Evolutionary conservation across 768 basidiomycete species (phyloP).

Genomic region (Leccinum truebloodii): DNA sequence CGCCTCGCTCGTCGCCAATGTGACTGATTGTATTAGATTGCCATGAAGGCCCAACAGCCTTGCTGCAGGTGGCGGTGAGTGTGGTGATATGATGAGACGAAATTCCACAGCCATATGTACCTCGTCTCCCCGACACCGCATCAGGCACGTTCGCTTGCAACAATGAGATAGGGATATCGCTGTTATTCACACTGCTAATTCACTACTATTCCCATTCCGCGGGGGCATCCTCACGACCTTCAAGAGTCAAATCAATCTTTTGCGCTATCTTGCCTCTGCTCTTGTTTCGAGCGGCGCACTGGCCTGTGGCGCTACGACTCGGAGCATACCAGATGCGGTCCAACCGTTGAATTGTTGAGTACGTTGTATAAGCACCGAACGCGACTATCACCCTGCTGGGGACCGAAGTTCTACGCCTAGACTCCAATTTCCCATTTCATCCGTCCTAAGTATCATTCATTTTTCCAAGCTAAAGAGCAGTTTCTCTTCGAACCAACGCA

Average conservation of each 20-base stretch:
- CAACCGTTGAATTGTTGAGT: neutral
- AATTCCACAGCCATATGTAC: neutral
- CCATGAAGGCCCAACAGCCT: neutral
- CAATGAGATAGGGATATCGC: neutral
- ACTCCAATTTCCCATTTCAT: neutral
- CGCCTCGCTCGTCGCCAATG: neutral
- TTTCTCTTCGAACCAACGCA: neutral
- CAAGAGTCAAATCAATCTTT: neutral
- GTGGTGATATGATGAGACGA: neutral
- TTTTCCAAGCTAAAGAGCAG: neutral
- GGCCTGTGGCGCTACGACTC: neutral
- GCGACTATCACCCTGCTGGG: neutral
- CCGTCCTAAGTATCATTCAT: neutral
- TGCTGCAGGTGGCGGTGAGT: neutral
- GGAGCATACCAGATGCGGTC: neutral
- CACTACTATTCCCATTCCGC: neutral
- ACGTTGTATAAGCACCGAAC: neutral
- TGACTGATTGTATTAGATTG: neutral
- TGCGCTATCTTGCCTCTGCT: neutral
- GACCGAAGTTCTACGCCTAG: neutral
- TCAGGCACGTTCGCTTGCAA: neutral
- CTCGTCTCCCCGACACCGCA: neutral
- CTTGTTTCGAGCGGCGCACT: too few relatives aligned
- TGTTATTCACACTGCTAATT: neutral
- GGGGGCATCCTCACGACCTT: neutral